Percentiles rank a stretch among this genome's conserved stretches.
Evolutionary conservation across 1,284 basidiomycete species (phyloP).

Genomic region (Thelephora terrestris): DNA sequence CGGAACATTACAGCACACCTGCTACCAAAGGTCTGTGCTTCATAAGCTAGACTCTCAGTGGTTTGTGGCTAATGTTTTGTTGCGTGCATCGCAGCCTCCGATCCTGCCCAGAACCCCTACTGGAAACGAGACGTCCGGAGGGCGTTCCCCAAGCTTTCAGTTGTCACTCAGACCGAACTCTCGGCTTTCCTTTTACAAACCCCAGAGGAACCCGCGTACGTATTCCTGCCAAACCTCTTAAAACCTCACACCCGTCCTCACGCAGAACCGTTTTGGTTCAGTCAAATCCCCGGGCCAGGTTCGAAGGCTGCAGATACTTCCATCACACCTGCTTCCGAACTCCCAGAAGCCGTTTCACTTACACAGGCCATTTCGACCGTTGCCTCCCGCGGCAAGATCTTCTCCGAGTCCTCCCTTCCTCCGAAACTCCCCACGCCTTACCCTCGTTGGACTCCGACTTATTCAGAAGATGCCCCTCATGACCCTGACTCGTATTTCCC

Average conservation of each 20-base stretch:
- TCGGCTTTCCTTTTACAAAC: conserved; percentile 78
- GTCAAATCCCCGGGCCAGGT: background rate
- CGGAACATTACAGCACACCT: conserved; percentile 78
- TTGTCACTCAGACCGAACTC: conserved; percentile 73
- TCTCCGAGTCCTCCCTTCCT: conserved; percentile 58
- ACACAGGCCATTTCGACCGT: conserved; percentile 63
- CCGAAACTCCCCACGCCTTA: conserved; percentile 54
- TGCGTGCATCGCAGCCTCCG: conserved; percentile 49
- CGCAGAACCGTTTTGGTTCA: background rate
- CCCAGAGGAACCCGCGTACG: conserved; percentile 57
- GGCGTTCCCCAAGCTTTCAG: conserved; percentile 81
- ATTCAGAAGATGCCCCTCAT: conserved; percentile 64
- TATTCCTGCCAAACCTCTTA: conserved; percentile 10
- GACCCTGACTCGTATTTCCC: conserved; percentile 75
- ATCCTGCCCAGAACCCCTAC: conserved; percentile 80
- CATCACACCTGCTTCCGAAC: conserved; percentile 37
- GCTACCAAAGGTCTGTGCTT: conserved; percentile 68
- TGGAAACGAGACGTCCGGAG: conserved; percentile 92
- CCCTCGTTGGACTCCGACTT: conserved; percentile 64
- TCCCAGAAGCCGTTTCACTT: conserved; percentile 40
- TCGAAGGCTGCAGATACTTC: conserved; percentile 30
- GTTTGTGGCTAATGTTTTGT: conserved; percentile 3
- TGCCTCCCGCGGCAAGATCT: conserved; percentile 49
- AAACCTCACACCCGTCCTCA: conserved; percentile 6
- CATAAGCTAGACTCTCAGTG: conserved; percentile 9